A percentile compares a stretch with the other conserved stretches of the same genome.
Conservation (phyloP, 257 asterid genomes). For the Rubia yunnanensis region DNA sequence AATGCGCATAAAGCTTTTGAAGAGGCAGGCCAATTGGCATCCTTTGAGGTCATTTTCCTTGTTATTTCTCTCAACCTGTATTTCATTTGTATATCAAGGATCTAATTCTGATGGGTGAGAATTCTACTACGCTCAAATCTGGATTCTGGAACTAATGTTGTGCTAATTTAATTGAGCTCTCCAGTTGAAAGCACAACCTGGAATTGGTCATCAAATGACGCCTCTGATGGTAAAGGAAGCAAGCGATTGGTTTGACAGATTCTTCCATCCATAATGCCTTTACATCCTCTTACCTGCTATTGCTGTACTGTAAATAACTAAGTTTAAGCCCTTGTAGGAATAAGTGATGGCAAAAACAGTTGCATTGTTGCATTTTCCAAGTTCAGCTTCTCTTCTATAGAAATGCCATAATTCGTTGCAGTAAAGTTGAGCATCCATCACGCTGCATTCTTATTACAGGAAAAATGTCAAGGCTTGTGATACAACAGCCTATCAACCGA, state of each 20-base stretch:
- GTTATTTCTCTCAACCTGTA: background rate
- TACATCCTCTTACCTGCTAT: background rate
- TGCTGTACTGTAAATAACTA: background rate
- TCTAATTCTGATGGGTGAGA: background rate
- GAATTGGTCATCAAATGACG: conserved; percentile 71
- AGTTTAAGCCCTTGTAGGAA: background rate
- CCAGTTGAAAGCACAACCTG: conserved; percentile 58
- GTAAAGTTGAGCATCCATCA: too few relatives aligned
- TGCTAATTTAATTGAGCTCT: background rate
- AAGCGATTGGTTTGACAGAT: conserved; percentile 57
- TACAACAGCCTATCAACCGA: too few relatives aligned
- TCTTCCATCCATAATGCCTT: conserved; percentile 11
- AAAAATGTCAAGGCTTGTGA: too few relatives aligned
- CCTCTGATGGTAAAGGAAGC: conserved; percentile 73
- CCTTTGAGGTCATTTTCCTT: conserved; percentile 41
- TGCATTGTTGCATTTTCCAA: background rate
- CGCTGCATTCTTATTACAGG: too few relatives aligned
- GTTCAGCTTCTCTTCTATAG: background rate
- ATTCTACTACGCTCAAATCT: background rate
- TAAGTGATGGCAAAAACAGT: background rate
- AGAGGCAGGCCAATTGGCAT: conserved; percentile 20
- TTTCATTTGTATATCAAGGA: background rate
- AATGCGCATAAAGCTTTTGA: conserved; percentile 30
- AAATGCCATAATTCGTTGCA: background rate
- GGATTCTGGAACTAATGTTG: background rate